Base-by-base conservation (phyloP, 2,329 filamentous ascomycete species). In the Pseudogymnoascus verrucosus region DNA sequence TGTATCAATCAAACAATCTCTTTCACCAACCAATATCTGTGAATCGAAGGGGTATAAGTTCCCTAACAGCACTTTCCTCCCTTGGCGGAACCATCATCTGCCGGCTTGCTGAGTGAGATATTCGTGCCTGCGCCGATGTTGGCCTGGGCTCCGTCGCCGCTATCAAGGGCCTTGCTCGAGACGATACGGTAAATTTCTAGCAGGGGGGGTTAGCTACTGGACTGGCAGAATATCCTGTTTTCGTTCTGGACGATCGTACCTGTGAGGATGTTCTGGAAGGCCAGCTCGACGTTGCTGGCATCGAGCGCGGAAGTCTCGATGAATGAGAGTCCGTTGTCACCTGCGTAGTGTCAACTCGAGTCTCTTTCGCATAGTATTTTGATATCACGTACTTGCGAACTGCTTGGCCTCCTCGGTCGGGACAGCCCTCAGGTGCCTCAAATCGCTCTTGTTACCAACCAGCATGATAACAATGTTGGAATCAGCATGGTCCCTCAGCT, bases 381-480 rank as follows among this genome's bases (percentile, higher is more conserved):
- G 16, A 44, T 31, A 31, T 64, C 60, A 12, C 84, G 68, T 79
- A 96, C 93, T 97, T 64, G 95, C 95, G 86, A 99, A 99, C 68
- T 91, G 84, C 81, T 98, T 99, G 71, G 93, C 95, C 79, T 98
- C 93, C 76, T 99, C 95, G 66, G 95, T 99, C 61, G 95, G 92
- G 70, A 99, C 95, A 69, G 95, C 95, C 76, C 95, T 87, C 74
- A 99, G 84, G 80, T 99, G 95, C 79, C 93, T 90, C 89, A 98
- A 89, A 96, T 99, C 95, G 78, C 93, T 98, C 89, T 99, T 99
- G 87, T 99, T 99, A 78, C 95, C 95, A 64, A 98, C 95, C 73
- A 99, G 83, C 95, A 99, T 99, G 77, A 99, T 99, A 73, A 99
- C 93, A 73, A 98, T 97, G 81, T 98, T 98, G 73, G 92, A 93